A percentile compares a stretch with the other conserved stretches of the same genome.
These are phyloP conservation scores for Talaromyces amestolkiae DNA, from an alignment of 2,329 filamentous ascomycete genomes.

Conservation along the genomic window DNA sequence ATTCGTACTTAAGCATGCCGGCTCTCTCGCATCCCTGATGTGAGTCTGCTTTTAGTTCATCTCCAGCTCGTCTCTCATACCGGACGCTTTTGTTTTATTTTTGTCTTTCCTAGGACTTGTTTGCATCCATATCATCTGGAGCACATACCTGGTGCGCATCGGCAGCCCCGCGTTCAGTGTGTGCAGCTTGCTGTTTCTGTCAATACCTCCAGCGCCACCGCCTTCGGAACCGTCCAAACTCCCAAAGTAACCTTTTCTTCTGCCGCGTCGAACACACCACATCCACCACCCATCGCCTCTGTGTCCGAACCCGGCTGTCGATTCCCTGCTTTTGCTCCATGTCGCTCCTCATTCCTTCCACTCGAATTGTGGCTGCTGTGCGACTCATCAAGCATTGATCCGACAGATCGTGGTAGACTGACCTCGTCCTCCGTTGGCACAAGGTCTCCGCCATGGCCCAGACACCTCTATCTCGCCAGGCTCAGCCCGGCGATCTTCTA, in stretches of 20 bases:
- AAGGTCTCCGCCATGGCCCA: slow-evolving; percentile 32
- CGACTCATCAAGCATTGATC: slow-evolving; percentile 17
- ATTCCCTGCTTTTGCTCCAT: slow-evolving; percentile 26
- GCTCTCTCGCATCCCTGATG: background rate
- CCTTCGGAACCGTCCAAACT: slow-evolving; percentile 15
- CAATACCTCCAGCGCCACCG: slow-evolving; percentile 10
- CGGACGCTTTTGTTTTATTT: too few relatives aligned
- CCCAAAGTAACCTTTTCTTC: slow-evolving; percentile 8
- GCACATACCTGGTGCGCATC: slow-evolving; percentile 5
- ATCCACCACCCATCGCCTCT: background rate
- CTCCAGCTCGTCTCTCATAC: background rate
- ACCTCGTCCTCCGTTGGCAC: slow-evolving; percentile 16
- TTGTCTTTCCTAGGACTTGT: background rate
- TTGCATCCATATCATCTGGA: background rate
- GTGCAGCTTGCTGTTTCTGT: slow-evolving; percentile 7
- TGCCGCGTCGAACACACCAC: background rate
- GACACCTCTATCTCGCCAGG: slow-evolving; percentile 35
- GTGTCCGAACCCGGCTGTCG: slow-evolving; percentile 13
- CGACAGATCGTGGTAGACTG: slow-evolving; percentile 17
- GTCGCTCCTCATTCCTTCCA: slow-evolving; percentile 29
- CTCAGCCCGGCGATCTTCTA: slow-evolving; percentile 43
- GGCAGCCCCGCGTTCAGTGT: slow-evolving; percentile 5
- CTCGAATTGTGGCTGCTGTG: slow-evolving; percentile 20
- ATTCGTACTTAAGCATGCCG: background rate
- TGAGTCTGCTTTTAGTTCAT: background rate